Evolutionary conservation across 306 rosid genomes (phyloP), one percentile per base, ranked within the genome.

Genomic region (Vigna unguiculata): DNA sequence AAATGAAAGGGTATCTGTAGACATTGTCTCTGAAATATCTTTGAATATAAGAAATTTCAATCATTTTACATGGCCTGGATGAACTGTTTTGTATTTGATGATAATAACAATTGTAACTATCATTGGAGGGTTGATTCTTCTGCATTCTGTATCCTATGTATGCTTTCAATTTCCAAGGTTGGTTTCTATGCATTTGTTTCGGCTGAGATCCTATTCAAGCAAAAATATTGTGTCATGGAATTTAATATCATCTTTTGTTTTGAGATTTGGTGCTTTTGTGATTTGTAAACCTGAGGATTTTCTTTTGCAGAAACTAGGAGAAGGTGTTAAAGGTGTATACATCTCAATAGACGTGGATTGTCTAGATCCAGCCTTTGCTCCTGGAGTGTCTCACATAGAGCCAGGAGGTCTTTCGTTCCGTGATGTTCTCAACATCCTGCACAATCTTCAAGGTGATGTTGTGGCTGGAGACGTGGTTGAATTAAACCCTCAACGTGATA

Each of bases 351-450:
- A 95, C 30, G 90, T 95, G 25, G 99, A 95, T 79, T 88, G 87
- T 81, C 92, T 95, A 13, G 98, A 95, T 81, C 99, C 98, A 20
- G 99, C 98, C 20, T 92, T 88, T 83, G 99, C 98, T 84, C 98
- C 99, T 0, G 99, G 99, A 80, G 99, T 95, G 71, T 95, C 99
- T 79, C 99, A 95, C 86, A 79, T 92, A 20, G 99, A 95, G 80
- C 97, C 98, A 1, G 98, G 99, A 16, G 99, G 98, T 59, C 96
- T 95, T 69, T 89, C 97, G 6, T 95, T 92, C 87, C 97, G 97
- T 0, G 98, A 91, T 65, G 87, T 88, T 48, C 92, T 95, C 70
- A 95, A 95, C 88, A 95, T 95, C 68, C 84, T 95, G 64, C 99
- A 95, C 71, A 91, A 87, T 81, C 99, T 95, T 75, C 85, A 92